Conservation (phyloP, 2,329 filamentous ascomycete species). For the Xylaria sp. region DNA sequence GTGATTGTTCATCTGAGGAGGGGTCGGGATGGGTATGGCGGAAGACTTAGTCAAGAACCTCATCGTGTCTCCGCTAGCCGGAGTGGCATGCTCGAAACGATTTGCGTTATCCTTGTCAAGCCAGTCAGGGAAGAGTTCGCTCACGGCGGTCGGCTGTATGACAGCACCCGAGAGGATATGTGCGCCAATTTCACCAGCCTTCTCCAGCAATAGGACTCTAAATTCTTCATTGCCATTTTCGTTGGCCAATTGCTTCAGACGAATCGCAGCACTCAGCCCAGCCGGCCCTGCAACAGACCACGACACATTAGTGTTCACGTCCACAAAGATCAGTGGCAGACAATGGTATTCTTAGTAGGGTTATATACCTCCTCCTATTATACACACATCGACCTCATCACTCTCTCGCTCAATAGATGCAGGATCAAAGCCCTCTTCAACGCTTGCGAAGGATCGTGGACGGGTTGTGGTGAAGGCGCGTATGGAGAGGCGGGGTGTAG, state of each 20-base stretch:
- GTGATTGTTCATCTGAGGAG: constrained; percentile 97
- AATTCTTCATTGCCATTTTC: constrained; percentile 97
- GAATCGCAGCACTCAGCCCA: constrained; percentile 91
- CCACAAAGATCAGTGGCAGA: constrained; percentile 1
- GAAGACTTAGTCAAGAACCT: constrained; percentile 87
- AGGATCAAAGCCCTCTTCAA: constrained; percentile 72
- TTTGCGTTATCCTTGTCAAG: constrained; percentile 86
- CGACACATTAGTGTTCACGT: constrained; percentile 16
- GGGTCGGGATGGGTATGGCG: constrained; percentile 83
- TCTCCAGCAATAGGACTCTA: constrained; percentile 90
- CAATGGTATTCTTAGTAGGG: constrained; percentile 31
- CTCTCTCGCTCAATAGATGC: constrained; percentile 81
- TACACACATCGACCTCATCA: constrained; percentile 95
- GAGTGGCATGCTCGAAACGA: constrained; percentile 87
- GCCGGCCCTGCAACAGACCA: constrained; percentile 72
- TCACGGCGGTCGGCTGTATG: constrained; percentile 85
- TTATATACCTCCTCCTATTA: constrained; percentile 81
- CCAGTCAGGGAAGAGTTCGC: constrained; percentile 95
- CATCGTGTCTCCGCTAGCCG: constrained; percentile 87
- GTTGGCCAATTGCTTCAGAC: constrained; percentile 93
- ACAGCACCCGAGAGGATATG: constrained; percentile 97
- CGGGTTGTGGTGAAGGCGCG: constrained; percentile 54
- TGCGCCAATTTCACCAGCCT: constrained; percentile 92
- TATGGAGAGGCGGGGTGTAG: constrained; percentile 30
- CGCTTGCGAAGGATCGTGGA: constrained; percentile 46